Evolutionary conservation across 2,329 filamentous ascomycete genomes (phyloP), one percentile per base, ranked within the genome.

Genomic region (Colletotrichum caudatum): DNA sequence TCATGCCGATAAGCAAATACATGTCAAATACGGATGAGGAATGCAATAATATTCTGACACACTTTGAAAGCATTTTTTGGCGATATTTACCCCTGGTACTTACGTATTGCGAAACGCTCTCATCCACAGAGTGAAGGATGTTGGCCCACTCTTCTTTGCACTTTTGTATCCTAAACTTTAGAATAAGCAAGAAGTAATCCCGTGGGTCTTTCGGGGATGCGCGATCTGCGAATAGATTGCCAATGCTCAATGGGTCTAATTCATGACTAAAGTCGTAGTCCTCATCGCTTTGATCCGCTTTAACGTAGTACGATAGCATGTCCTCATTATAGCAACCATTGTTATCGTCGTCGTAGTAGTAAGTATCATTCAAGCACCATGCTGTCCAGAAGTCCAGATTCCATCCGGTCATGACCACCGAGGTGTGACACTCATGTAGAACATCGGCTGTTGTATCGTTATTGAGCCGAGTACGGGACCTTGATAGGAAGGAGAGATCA

Each of bases 381-480:
- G 65, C 65, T n/a, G 65, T 68, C 65, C 65, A 68, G 4, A 9
- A 20, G 5, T 26, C 6, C 1, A 9, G 29, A 12, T 57, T 33
- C 39, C 53, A 58, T 48, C 65, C 65, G 8, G 58, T 57, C 1
- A 68, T 11, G 3, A 39, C 44, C 37, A 63, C 3, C 6, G 65
- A 63, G 5, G 53, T 58, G 14, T 68, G 58, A 14, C 26, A 56
- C 26, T 68, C 59, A 26, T 68, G 35, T 1, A 68, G 41, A 48
- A n/a, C 51, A 20, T 56, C 50, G 4, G 11, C 3, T n/a, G 9
- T 12, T 20, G n/a, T 23, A 9, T 23, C 18, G 23, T 33, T 16
- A 5, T 60, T 3, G 12, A 18, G 14, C 2, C 50, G 5, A 3
- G 23, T 29, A 7, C 7, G 5, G 3, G 33, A 35, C 23, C 8